phyloP scores from a whole-genome alignment of 139 green algal genomes.

The Prasinococcaceae sp. region DNA sequence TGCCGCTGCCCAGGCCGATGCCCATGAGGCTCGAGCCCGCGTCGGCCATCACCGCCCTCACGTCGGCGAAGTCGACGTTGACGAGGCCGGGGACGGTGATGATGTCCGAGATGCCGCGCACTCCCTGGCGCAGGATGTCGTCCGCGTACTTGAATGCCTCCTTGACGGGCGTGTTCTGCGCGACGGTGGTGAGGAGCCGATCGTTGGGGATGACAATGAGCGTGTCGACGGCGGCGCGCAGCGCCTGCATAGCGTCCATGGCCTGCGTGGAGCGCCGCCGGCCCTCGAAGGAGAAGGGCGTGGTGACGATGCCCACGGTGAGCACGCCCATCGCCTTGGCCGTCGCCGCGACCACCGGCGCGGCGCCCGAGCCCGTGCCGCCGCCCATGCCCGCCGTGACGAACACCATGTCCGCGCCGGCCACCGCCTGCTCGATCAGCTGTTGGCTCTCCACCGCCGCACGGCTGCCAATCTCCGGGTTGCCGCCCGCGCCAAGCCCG shows the following conservation, averaged over 20 bases:
- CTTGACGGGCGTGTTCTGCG: slow-evolving; percentile 49
- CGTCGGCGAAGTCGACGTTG: slow-evolving; percentile 97
- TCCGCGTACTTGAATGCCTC: slow-evolving; percentile 86
- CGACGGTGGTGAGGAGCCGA: slow-evolving; percentile 55
- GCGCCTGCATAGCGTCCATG: slow-evolving; percentile 47
- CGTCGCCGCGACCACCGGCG: slow-evolving; percentile 69
- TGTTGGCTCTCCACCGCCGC: slow-evolving; percentile 41
- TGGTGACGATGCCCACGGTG: slow-evolving; percentile 92
- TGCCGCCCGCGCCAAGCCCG: slow-evolving; percentile 71
- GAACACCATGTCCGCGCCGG: slow-evolving; percentile 84
- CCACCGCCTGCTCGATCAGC: slow-evolving; percentile 47
- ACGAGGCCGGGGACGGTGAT: slow-evolving; percentile 87
- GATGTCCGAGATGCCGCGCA: slow-evolving; percentile 89
- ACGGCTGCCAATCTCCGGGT: slow-evolving; percentile 51
- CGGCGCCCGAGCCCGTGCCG: slow-evolving; percentile 84
- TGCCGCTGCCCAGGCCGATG: slow-evolving; percentile 51
- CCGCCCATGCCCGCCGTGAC: slow-evolving; percentile 94
- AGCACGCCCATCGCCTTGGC: slow-evolving; percentile 78
- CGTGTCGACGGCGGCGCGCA: slow-evolving; percentile 80
- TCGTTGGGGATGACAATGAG: slow-evolving; percentile 98
- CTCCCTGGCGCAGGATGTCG: slow-evolving; percentile 74
- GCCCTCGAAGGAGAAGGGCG: slow-evolving; percentile 91
- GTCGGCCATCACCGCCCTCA: slow-evolving; percentile 72
- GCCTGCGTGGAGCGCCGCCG: slow-evolving; percentile 58
- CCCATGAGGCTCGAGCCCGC: slow-evolving; percentile 74